Evolutionary conservation across 1,139 yeast genomes (phyloP), one percentile per base, ranked within the genome.

Genomic region (Blastobotrys elegans): DNA sequence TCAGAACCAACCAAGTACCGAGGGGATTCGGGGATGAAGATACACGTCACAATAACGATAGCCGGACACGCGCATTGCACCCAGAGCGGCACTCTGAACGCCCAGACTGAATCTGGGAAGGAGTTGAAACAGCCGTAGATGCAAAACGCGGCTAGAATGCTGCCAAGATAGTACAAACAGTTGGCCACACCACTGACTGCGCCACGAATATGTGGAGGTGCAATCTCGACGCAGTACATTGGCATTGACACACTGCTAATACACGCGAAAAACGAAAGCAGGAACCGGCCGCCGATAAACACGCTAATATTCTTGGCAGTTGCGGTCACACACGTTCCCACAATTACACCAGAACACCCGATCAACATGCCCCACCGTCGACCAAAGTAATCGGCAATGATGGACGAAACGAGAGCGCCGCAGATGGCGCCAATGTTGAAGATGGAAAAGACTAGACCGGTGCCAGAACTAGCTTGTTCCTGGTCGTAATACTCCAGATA

Each of bases 151-250:
- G 53, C 53, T n/a, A 51, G 16, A 16, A 51, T 38, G 16, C 49
- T 46, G 1, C 56, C 56, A 31, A 49, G 18, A 24, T 50, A 50
- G 38, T 42, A 50, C 32, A 50, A 31, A 10, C 53, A 43, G 44
- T 49, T 49, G 46, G 50, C 46, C n/a, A 50, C 8, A n/a, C 56
- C 61, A 16, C 59, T 52, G 17, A 66, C 56, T n/a, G 64, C 60
- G 17, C 71, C 70, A 58, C 79, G 65, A 50, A 70, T 67, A 31
- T 66, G 62, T 67, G 77, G 74, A 48, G 56, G 59, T 2, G 57
- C 49, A 26, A 54, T 27, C 42, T 56, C 59, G 8, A 50, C 49
- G 24, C 55, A 53, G 11, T 52, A 44, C 35, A 47, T 50, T n/a
- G 53, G 53, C 26, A 38, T 50, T 8, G 47, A 44, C 2, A 37